phyloP scores from a whole-genome alignment of 2,329 filamentous ascomycete genomes.

The Trichoderma aggressivum region DNA sequence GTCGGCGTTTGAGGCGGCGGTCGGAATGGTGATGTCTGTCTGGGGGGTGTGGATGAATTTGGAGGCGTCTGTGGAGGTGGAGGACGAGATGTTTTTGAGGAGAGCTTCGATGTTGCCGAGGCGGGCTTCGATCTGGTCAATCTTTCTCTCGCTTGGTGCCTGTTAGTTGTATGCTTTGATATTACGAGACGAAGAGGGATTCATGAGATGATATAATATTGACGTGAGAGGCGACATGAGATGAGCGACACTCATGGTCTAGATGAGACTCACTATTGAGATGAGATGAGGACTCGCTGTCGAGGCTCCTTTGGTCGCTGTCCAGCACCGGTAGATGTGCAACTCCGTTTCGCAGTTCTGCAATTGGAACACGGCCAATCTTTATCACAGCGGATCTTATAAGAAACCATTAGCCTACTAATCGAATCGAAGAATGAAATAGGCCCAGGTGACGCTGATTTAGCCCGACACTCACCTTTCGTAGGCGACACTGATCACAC shows the following conservation, averaged over 20 bases:
- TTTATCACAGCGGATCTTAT: constrained; percentile 57
- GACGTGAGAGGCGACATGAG: background rate
- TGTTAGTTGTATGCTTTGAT: too few relatives aligned
- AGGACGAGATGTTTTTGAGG: constrained; percentile 37
- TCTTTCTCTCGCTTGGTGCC: constrained; percentile 48
- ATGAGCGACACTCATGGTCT: background rate
- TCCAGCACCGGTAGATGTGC: constrained; percentile 52
- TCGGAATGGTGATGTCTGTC: constrained; percentile 26
- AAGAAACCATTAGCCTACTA: background rate
- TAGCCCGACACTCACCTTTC: constrained; percentile 36
- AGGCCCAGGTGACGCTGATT: background rate
- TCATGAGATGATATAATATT: background rate
- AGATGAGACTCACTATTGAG: constrained; percentile 52
- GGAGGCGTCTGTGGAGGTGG: constrained; percentile 24
- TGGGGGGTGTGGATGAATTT: constrained; percentile 27
- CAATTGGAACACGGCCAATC: constrained; percentile 58
- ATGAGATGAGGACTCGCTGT: constrained; percentile 57
- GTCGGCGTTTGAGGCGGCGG: constrained; percentile 31
- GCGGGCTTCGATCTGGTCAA: constrained; percentile 45
- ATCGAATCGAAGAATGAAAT: background rate
- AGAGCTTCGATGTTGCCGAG: constrained; percentile 45
- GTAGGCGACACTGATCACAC: constrained; percentile 45
- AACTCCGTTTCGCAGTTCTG: constrained; percentile 49
- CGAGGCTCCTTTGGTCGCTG: constrained; percentile 54
- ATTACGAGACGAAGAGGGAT: too few relatives aligned